A percentile compares a stretch with the other conserved stretches of the same genome.
Evolutionary conservation across 1,139 yeast genomes (phyloP).

Genomic region (Pichia sp.): DNA sequence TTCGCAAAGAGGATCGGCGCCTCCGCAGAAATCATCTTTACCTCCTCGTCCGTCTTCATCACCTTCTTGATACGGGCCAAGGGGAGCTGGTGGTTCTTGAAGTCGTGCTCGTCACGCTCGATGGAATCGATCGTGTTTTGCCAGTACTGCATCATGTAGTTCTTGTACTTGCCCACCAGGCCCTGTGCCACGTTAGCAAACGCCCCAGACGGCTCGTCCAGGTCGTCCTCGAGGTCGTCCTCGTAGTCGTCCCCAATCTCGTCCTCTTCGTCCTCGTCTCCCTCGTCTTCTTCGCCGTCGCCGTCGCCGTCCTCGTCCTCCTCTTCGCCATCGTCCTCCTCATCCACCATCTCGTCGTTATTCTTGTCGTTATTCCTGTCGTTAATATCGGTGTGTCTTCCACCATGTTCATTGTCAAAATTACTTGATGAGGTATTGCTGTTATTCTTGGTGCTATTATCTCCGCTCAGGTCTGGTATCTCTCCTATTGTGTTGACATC

Average conservation of each 20-base stretch:
- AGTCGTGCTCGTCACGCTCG: slow-evolving; percentile 86
- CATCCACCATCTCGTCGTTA: slow-evolving; percentile 18
- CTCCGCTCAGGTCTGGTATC: neutral
- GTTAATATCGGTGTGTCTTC: slow-evolving; percentile 15
- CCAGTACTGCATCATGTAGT: slow-evolving; percentile 94
- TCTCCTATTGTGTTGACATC: neutral
- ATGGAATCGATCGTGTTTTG: slow-evolving; percentile 89
- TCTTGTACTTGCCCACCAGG: slow-evolving; percentile 72
- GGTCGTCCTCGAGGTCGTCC: neutral
- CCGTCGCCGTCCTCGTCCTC: slow-evolving; percentile 8
- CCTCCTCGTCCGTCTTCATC: slow-evolving; percentile 97
- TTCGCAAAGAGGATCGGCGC: slow-evolving; percentile 96
- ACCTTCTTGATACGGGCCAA: slow-evolving; percentile 91
- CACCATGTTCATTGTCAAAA: neutral
- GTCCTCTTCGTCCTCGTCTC: slow-evolving; percentile 8
- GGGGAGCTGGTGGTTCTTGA: slow-evolving; percentile 90
- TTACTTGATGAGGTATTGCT: too few relatives aligned
- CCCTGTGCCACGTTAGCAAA: slow-evolving; percentile 95
- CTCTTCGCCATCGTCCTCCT: neutral
- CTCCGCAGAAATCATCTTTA: slow-evolving; percentile 95
- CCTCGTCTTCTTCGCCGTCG: slow-evolving; percentile 2
- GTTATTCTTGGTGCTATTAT: neutral
- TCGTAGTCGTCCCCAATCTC: slow-evolving; percentile 10
- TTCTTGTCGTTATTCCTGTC: slow-evolving; percentile 14
- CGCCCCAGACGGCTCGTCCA: slow-evolving; percentile 81